A percentile compares a stretch with the other conserved stretches of the same genome.
Conservation (phyloP, 352 stramenopile genomes). For the Pythium pectinolyticum region DNA sequence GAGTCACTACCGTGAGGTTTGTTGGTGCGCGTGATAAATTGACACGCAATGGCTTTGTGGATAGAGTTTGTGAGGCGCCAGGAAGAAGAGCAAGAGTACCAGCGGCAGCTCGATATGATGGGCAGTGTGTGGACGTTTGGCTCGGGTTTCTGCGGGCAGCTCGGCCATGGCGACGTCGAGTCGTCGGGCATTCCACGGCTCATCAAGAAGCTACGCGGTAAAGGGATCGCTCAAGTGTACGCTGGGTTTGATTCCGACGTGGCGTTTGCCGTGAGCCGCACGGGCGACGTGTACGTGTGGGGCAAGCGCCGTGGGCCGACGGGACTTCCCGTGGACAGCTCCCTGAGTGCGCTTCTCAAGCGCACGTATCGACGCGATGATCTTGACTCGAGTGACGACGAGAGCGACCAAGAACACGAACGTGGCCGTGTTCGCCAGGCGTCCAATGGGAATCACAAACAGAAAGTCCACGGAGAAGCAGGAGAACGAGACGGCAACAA, state of each 20-base stretch:
- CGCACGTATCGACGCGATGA: constrained; percentile 40
- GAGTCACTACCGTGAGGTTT: background rate
- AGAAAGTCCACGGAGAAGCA: constrained; percentile 10
- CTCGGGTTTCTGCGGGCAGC: constrained; percentile 64
- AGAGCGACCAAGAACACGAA: constrained; percentile 26
- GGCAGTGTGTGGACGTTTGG: constrained; percentile 84
- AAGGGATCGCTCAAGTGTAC: constrained; percentile 71
- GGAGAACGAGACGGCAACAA: constrained; percentile 33
- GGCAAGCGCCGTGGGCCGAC: constrained; percentile 63
- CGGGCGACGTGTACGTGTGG: constrained; percentile 79
- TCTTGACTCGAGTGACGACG: constrained; percentile 55
- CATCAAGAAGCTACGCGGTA: constrained; percentile 71
- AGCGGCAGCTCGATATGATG: constrained; percentile 77
- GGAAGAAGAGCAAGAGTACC: constrained; percentile 65
- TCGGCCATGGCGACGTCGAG: constrained; percentile 72
- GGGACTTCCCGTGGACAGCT: constrained; percentile 41
- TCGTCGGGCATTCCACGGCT: constrained; percentile 52
- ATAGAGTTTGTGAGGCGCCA: constrained; percentile 59
- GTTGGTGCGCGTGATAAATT: background rate
- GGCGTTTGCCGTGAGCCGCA: constrained; percentile 66
- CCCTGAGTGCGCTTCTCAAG: constrained; percentile 34
- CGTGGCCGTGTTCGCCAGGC: background rate
- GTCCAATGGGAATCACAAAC: background rate
- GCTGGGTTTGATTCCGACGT: constrained; percentile 85
- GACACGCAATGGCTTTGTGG: background rate